Evolutionary conservation across 371 early-diverging fungal genomes (phyloP).

Genomic region (Chytridium lagenaria): DNA sequence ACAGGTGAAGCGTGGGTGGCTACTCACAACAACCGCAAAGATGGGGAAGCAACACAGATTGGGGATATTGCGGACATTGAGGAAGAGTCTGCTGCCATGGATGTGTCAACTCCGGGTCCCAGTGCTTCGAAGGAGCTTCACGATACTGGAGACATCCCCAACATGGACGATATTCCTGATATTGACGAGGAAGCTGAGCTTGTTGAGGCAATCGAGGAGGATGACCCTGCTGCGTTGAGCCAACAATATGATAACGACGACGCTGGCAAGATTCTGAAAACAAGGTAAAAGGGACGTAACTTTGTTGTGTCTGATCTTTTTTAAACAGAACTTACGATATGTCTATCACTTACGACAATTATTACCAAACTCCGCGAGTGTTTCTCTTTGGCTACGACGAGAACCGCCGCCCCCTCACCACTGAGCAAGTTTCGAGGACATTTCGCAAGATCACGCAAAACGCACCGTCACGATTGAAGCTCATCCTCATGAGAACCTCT

Average conservation of each 20-base stretch:
- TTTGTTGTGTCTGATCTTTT: not conserved
- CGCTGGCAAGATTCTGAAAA: constrained; percentile 87
- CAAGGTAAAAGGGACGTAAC: constrained; percentile 68
- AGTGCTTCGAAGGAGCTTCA: constrained; percentile 30
- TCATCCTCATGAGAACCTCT: constrained; percentile 88
- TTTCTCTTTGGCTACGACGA: constrained; percentile 97
- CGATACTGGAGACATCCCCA: constrained; percentile 13
- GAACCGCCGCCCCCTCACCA: constrained; percentile 83
- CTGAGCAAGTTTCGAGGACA: constrained; percentile 93
- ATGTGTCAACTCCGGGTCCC: constrained; percentile 34
- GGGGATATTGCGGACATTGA: constrained; percentile 63
- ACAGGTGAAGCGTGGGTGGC: constrained; percentile 75
- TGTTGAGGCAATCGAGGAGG: constrained; percentile 66
- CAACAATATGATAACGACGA: constrained; percentile 8
- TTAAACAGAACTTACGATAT: constrained; percentile 84
- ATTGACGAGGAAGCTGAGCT: constrained; percentile 77
- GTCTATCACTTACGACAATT: constrained; percentile 98
- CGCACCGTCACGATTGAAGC: constrained; percentile 97
- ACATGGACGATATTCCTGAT: constrained; percentile 90
- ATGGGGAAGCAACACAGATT: constrained; percentile 44
- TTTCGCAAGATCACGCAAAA: constrained; percentile 95
- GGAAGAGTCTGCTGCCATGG: not conserved
- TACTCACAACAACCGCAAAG: constrained; percentile 68
- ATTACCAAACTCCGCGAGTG: constrained; percentile 95
- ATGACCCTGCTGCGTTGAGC: constrained; percentile 63